These are phyloP conservation scores for Alternaria angustiovoidea DNA, from an alignment of 2,329 filamentous ascomycete species.

Conservation along the genomic window DNA sequence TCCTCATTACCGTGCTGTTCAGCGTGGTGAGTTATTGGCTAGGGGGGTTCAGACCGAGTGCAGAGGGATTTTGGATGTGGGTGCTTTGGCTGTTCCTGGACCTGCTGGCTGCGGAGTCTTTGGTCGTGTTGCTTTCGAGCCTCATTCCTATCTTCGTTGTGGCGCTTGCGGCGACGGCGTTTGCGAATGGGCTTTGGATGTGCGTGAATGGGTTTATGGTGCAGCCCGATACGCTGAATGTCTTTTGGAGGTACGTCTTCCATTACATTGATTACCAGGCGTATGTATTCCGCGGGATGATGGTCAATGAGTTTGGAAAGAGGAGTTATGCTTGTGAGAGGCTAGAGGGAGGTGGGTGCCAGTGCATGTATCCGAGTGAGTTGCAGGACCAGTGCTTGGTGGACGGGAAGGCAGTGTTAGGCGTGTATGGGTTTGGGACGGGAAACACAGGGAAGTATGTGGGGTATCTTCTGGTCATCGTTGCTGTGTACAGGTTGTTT, in stretches of 20 bases:
- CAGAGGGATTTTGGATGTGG: constrained; percentile 75
- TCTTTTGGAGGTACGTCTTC: constrained; percentile 86
- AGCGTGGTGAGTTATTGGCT: constrained; percentile 82
- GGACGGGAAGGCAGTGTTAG: constrained; percentile 73
- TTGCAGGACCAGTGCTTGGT: constrained; percentile 73
- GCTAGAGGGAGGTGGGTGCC: constrained; percentile 54
- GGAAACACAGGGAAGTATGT: constrained; percentile 73
- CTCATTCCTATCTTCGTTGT: constrained; percentile 83
- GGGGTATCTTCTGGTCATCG: constrained; percentile 80
- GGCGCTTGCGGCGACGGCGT: constrained; percentile 79
- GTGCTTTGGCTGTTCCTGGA: constrained; percentile 87
- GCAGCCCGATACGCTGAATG: constrained; percentile 73
- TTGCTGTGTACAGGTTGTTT: constrained; percentile 74
- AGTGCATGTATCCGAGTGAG: constrained; percentile 75
- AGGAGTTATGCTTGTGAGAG: constrained; percentile 69
- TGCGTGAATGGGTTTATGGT: constrained; percentile 84
- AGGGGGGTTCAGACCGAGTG: constrained; percentile 73
- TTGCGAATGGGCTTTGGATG: constrained; percentile 92
- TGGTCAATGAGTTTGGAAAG: constrained; percentile 82
- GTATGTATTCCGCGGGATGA: constrained; percentile 92
- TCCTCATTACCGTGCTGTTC: constrained; percentile 79
- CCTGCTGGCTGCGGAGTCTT: constrained; percentile 79
- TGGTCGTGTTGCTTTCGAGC: constrained; percentile 78
- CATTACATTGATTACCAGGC: constrained; percentile 88
- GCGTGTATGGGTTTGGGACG: constrained; percentile 72